Percentiles rank a stretch among this genome's conserved stretches.
These are phyloP conservation scores for Moringa oleifera DNA, from an alignment of 345 rosid genomes.

Conservation along the genomic window DNA sequence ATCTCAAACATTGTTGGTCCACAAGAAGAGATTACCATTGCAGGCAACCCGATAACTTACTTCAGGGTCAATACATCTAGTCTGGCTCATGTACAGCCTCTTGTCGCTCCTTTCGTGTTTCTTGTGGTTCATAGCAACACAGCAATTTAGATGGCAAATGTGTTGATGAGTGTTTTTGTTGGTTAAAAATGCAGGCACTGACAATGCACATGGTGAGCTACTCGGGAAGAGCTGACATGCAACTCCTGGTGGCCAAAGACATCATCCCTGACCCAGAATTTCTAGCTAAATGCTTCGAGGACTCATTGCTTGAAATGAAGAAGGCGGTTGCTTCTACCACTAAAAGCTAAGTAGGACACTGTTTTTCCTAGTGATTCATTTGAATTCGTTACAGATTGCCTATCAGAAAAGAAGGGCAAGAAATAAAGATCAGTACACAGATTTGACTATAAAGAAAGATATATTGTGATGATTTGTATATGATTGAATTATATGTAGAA, in stretches of 20 bases:
- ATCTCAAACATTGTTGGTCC: slow-evolving; percentile 58
- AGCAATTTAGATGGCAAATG: no score
- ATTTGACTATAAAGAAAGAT: not conserved
- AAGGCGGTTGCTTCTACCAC: slow-evolving; percentile 23
- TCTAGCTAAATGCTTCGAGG: slow-evolving; percentile 54
- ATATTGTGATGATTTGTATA: not conserved
- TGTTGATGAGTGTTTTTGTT: not conserved
- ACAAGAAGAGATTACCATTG: slow-evolving; percentile 34
- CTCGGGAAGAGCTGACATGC: slow-evolving; percentile 54
- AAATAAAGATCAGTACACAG: not conserved
- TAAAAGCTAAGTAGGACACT: not conserved
- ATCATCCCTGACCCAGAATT: slow-evolving; percentile 59
- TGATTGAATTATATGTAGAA: no score
- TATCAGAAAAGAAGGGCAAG: not conserved
- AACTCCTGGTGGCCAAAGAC: slow-evolving; percentile 56
- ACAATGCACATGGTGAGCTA: slow-evolving; percentile 75
- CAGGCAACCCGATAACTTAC: slow-evolving; percentile 38
- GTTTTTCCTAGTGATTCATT: no score
- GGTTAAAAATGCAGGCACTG: slow-evolving; percentile 30
- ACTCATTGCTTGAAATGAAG: slow-evolving; percentile 51
- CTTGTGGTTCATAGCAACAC: no score
- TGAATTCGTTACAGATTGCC: no score
- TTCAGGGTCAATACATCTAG: slow-evolving; percentile 34
- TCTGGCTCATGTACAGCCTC: slow-evolving; percentile 38
- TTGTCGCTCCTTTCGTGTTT: not conserved